Evolutionary conservation across 1,139 yeast species (phyloP).

Genomic region (Taiozyma sp.): DNA sequence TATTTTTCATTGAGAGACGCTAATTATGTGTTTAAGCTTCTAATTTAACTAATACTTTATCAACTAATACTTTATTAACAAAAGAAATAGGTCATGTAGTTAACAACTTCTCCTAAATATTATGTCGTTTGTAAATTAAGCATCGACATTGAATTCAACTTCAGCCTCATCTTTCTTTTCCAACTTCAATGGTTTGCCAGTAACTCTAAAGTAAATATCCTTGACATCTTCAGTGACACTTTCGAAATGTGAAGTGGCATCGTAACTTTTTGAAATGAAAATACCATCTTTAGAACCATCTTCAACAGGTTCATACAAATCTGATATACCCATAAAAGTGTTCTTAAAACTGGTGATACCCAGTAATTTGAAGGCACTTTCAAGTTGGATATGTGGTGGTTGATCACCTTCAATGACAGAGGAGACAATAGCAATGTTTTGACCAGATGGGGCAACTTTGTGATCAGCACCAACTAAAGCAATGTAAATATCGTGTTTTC

Average conservation of each 20-base stretch:
- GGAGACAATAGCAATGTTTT: conserved; percentile 88
- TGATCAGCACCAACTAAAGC: conserved; percentile 89
- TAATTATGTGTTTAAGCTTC: neutral
- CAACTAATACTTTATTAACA: neutral
- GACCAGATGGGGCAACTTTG: conserved; percentile 86
- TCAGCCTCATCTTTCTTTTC: conserved; percentile 22
- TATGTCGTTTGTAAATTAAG: conserved; percentile 1
- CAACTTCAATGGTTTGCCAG: conserved; percentile 86
- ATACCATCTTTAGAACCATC: conserved; percentile 81
- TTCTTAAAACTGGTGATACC: conserved; percentile 51
- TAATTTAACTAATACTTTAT: neutral
- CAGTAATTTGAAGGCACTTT: conserved; percentile 88
- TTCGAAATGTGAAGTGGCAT: conserved; percentile 94
- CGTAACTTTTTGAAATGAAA: conserved; percentile 83
- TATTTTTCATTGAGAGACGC: neutral
- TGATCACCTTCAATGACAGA: conserved; percentile 92
- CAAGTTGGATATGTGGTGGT: conserved; percentile 92
- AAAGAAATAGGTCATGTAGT: neutral
- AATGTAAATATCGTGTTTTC: conserved; percentile 91
- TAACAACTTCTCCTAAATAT: neutral
- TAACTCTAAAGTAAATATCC: conserved; percentile 86
- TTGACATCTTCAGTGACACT: conserved; percentile 95
- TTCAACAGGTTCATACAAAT: conserved; percentile 77
- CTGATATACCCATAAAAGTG: conserved; percentile 89
- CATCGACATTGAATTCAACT: conserved; percentile 23